Percentiles rank a stretch among this genome's conserved stretches.
These are phyloP conservation scores for Barnettozyma botsteinii DNA, from an alignment of 805 yeast genomes.

Conservation along the genomic window DNA sequence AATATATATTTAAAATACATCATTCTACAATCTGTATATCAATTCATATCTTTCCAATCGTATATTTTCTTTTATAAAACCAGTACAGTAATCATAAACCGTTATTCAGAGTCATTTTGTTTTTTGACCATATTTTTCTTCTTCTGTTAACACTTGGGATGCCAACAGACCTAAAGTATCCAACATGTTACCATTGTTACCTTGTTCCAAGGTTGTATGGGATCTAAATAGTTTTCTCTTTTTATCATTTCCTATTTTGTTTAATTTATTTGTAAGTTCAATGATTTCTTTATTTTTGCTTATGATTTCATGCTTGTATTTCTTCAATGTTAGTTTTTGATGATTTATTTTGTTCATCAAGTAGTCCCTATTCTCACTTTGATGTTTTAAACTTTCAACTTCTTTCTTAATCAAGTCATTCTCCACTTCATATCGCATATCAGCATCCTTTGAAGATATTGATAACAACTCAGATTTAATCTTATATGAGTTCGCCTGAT, in stretches of 20 bases:
- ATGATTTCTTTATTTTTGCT: constrained; percentile 42
- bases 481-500: constrained; percentile 30
- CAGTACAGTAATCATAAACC: not conserved
- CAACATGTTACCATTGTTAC: constrained; percentile 26
- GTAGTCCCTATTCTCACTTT: constrained; percentile 28
- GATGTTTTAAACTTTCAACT: constrained; percentile 35
- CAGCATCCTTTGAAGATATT: constrained; percentile 38
- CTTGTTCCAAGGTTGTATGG: constrained; percentile 8
- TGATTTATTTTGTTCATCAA: constrained; percentile 33
- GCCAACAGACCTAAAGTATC: constrained; percentile 51
- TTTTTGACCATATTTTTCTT: constrained; percentile 12
- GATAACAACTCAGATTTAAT: constrained; percentile 35
- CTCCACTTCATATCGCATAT: constrained; percentile 44
- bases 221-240: constrained; percentile 12
- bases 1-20: too few relatives aligned
- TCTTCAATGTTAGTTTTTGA: constrained; percentile 39
- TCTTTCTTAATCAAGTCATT: constrained; percentile 38
- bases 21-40: too few relatives aligned
- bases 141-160: constrained; percentile 43
- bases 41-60: not conserved
- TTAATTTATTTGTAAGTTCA: constrained; percentile 25
- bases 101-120: too few relatives aligned
- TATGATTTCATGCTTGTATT: constrained; percentile 37
- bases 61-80: too few relatives aligned
- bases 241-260: constrained; percentile 6